These are phyloP conservation scores for Sphagnum fallax DNA, from an alignment of 228 moss, liverwort and hornwort species.

Conservation along the genomic window DNA sequence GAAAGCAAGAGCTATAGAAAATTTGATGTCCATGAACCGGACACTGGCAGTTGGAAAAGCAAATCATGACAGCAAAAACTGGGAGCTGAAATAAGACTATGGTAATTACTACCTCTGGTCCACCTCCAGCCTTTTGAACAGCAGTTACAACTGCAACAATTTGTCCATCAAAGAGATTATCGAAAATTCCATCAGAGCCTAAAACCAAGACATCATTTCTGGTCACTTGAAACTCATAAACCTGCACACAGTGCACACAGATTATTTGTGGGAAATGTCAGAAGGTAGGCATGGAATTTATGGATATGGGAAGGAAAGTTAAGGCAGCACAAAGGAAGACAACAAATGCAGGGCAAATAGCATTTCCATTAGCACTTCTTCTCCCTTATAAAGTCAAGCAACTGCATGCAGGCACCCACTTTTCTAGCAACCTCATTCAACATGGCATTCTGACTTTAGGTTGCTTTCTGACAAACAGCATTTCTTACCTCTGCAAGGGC, in stretches of 20 bases:
- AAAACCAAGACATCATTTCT: conserved; percentile 87
- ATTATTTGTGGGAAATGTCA: background rate
- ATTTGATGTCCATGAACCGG: no score
- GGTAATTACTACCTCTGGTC: conserved; percentile 63
- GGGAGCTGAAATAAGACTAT: no score
- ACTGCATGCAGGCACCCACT: conserved; percentile 27
- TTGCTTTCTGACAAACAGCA: background rate
- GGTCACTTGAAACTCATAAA: conserved; percentile 64
- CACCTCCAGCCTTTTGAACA: conserved; percentile 50
- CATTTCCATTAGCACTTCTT: background rate
- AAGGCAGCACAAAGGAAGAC: background rate
- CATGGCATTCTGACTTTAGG: background rate
- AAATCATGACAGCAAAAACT: no score
- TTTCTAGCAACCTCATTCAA: background rate
- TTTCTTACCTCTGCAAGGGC: conserved; percentile 60
- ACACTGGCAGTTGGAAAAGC: no score
- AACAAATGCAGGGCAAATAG: background rate
- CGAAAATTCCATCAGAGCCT: conserved; percentile 88
- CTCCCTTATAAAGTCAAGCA: conserved; percentile 33
- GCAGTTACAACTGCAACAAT: conserved; percentile 47
- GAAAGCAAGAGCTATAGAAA: no score
- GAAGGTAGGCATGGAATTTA: background rate
- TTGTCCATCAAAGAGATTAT: conserved; percentile 75
- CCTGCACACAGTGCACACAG: conserved; percentile 30
- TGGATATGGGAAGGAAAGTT: background rate